Evolutionary conservation across 2,329 filamentous ascomycete species (phyloP).

Genomic region (Aspergillus fumigatus): DNA sequence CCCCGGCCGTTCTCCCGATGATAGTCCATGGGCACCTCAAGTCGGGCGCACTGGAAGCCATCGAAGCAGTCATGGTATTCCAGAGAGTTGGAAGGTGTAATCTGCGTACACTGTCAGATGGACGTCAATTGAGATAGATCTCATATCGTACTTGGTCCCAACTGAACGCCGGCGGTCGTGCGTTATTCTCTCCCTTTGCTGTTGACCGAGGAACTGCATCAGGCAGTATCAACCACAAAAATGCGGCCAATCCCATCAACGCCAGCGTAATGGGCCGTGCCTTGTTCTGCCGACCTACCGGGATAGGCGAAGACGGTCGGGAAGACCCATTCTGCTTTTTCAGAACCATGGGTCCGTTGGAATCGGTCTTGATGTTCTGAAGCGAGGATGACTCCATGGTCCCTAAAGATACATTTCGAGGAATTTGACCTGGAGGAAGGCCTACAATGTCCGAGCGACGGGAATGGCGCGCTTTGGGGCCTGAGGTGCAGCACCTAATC

Average conservation of each 20-base stretch:
- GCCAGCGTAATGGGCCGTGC: slow-evolving; percentile 4
- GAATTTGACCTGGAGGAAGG: background rate
- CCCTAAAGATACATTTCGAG: background rate
- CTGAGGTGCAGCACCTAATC: background rate
- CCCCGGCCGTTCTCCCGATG: slow-evolving; percentile 30
- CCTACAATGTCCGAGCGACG: background rate
- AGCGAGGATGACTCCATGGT: background rate
- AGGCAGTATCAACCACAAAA: slow-evolving; percentile 8
- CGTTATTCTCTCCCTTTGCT: background rate
- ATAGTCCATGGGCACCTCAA: slow-evolving; percentile 48
- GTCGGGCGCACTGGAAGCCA: slow-evolving; percentile 46
- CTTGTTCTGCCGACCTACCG: background rate
- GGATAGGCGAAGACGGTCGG: background rate
- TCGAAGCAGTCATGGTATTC: slow-evolving; percentile 42
- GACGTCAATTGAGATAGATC: background rate
- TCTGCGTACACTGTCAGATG: slow-evolving; percentile 7
- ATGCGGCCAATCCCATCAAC: slow-evolving; percentile 5
- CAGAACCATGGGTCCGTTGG: background rate
- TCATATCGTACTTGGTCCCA: slow-evolving; percentile 11
- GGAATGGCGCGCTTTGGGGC: background rate
- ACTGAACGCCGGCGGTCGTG: slow-evolving; percentile 3
- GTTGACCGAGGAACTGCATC: background rate
- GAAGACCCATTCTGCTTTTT: background rate
- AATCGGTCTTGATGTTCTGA: background rate
- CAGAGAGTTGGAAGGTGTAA: slow-evolving; percentile 25